phyloP scores from a whole-genome alignment of 805 yeast species.

The Schizosaccharomyces octosporus region DNA sequence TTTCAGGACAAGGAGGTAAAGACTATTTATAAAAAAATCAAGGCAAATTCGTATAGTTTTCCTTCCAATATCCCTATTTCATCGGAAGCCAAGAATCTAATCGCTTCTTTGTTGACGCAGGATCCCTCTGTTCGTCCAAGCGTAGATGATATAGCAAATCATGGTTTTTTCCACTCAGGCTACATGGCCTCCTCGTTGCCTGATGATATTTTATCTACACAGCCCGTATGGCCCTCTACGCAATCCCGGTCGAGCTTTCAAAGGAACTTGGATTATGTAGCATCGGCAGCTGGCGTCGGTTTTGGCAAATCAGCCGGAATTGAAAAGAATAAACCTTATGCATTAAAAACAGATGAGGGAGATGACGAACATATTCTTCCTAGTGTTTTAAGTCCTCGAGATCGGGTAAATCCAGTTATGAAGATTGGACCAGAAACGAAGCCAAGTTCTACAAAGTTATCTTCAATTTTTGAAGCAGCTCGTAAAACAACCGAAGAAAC shows the following conservation, averaged over 20 bases:
- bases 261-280: background rate
- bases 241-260: background rate
- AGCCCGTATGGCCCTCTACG: background rate
- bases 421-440: background rate
- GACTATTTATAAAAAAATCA: constrained; percentile 63
- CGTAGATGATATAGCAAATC: constrained; percentile 50
- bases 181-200: constrained; percentile 6
- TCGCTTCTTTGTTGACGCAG: constrained; percentile 45
- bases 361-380: background rate
- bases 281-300: background rate
- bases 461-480: background rate
- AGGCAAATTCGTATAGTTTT: constrained; percentile 51
- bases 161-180: constrained; percentile 62
- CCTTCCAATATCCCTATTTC: constrained; percentile 46
- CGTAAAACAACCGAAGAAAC: background rate
- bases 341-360: background rate
- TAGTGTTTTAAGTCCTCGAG: background rate
- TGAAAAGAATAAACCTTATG: background rate
- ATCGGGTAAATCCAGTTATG: background rate
- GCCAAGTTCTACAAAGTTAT: background rate
- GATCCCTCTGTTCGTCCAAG: constrained; percentile 65
- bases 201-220: background rate
- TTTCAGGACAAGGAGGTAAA: constrained; percentile 90
- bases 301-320: background rate
- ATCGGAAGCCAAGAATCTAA: constrained; percentile 45